Percentiles rank a stretch among this genome's conserved stretches.
Evolutionary conservation across 2,329 filamentous ascomycete species (phyloP).

Genomic region (Botrytis paeoniae): DNA sequence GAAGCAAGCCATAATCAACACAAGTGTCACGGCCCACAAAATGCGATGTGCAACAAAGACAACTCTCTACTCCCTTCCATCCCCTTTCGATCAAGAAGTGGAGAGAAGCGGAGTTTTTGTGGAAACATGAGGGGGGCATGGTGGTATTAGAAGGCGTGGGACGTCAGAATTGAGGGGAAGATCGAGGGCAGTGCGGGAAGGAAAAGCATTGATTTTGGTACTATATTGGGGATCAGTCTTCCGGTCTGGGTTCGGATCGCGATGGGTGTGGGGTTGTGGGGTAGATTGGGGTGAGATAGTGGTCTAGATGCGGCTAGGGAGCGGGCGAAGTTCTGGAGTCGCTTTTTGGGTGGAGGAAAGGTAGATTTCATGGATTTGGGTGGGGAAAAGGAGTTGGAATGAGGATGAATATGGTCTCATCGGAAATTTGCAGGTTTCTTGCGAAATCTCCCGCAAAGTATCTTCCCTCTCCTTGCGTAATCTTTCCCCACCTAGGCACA

Average conservation of each 20-base stretch:
- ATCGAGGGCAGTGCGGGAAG: background rate
- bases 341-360: background rate
- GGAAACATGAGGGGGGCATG: background rate
- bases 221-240: background rate
- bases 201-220: background rate
- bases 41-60: conserved; percentile 8
- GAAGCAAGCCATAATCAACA: background rate
- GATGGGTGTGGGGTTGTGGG: conserved; percentile 10
- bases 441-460: background rate
- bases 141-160: background rate
- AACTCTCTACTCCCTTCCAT: background rate
- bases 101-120: conserved; percentile 12
- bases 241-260: background rate
- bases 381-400: background rate
- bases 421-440: background rate
- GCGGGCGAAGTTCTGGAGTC: background rate
- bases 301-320: background rate
- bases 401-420: background rate
- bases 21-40: conserved; percentile 15
- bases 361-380: background rate
- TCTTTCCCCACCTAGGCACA: background rate
- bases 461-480: background rate
- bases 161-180: background rate
- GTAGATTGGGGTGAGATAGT: background rate
- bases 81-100: background rate